Base-by-base conservation (phyloP, 371 early-diverging fungal genomes). In the Actinomortierella ambigua region DNA sequence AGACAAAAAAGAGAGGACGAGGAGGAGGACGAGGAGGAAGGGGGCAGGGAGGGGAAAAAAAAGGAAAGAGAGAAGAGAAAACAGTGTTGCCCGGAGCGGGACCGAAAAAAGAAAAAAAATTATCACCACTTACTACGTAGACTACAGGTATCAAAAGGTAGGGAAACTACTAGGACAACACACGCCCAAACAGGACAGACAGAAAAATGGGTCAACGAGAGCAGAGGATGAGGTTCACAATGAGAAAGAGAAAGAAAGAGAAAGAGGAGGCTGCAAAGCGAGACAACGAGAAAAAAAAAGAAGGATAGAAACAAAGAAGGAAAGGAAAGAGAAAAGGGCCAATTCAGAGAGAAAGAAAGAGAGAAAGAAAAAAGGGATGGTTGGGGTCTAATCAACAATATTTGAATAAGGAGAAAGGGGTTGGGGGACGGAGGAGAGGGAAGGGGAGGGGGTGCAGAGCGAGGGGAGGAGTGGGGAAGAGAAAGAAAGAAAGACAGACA, bases 401-500 rank as follows among this genome's bases (percentile, higher is more conserved):
- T 6, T 34, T 34, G 34, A 53, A 52, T 23, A 48, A 51, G 55
- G 18, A 34, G 29, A 48, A 53, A 34, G 53, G 26, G 49, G 46
- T 17, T n/a, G 46, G 52, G 28, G 52, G 52, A 34, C 40, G 34
- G 34, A 28, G 53, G 54, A 41, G 14, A 18, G 48, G 18, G 17
- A 44, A 17, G 9, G 23, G 17, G 43, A 41, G 23, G 14, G 47
- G 22, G 57, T 20, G 57, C n/a, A 9, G 14, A 29, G 20, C 20
- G 28, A 34, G 24, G 41, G 42, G 48, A 34, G 18, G 48, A 42
- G 41, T n/a, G 22, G 42, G 26, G 23, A 27, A 11, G 20, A 26
- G 18, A 5, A 57, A 50, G n/a, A n/a, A 27, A 58, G 26, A 47
- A 50, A 27, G 0, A 15, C n/a, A 15, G 27, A 22, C 29, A 27